Evolutionary conservation across 139 green algal genomes (phyloP), one percentile per base, ranked within the genome.

Genomic region (Coelastrella sp.): DNA sequence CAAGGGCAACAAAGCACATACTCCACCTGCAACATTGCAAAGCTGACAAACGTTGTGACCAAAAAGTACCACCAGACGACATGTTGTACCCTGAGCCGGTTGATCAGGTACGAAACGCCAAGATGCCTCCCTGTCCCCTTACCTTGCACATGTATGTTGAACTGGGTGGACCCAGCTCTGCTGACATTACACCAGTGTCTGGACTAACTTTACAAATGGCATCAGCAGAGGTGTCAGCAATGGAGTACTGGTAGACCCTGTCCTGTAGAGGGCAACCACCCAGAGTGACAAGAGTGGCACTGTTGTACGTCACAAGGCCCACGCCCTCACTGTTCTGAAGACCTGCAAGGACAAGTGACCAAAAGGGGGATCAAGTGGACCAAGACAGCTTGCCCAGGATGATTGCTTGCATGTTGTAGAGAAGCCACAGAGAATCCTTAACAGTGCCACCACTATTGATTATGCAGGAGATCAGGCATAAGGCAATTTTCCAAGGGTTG

Each of bases 261-360:
- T 80, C 72, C 34, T 69, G 50, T 7, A 9, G 50, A 35, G 80
- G 80, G 48, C 80, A 86, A 50, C 80, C 80, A 76, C 78, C 80
- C 2, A 86, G 80, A 21, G 66, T 80, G n/a, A 95, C 89, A 13
- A 93, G 79, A 6, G 94, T 97, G 41, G 93, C 91, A 11, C 62
- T 45, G 79, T 97, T 91, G 68, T 89, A 92, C 45, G 90, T 88
- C 17, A 96, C 85, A 0, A 98, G 69, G 4, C 91, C 94, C 7
- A 97, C 87, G 72, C 95, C 94, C 81, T 98, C 86, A 51, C 79
- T 78, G 32, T 73, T 48, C 85, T 96, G 89, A 67, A 96, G 82
- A 93, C 94, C 53, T 64, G 53, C 21, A n/a, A n/a, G n/a, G n/a
- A n/a, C n/a, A n/a, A n/a, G n/a, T n/a, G n/a, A n/a, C n/a, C n/a